Evolutionary conservation across 305 asterid species (phyloP).

Genomic region (Withania somnifera): DNA sequence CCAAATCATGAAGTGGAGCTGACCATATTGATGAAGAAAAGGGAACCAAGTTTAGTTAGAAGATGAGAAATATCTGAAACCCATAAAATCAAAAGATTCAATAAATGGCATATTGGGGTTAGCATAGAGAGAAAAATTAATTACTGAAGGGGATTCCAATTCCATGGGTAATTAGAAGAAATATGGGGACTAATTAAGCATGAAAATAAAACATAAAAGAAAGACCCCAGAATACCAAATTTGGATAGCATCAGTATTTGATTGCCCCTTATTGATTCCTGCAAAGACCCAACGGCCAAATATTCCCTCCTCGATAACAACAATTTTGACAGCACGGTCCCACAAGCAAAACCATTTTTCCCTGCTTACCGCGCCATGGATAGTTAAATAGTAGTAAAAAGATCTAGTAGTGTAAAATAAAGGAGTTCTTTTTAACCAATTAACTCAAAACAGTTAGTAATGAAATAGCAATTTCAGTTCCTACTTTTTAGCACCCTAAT

Average conservation of each 20-base stretch:
- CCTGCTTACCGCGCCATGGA: neutral
- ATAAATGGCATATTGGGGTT: neutral
- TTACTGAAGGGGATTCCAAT: conserved; percentile 26
- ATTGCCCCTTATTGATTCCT: neutral
- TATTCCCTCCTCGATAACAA: neutral
- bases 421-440: neutral
- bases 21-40: conserved; percentile 27
- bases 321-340: neutral
- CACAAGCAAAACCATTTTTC: neutral
- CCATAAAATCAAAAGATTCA: conserved; percentile 31
- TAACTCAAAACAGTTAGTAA: neutral
- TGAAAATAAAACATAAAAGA: conserved; percentile 24
- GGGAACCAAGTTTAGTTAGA: conserved; percentile 19
- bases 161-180: conserved; percentile 1
- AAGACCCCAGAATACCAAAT: neutral
- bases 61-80: conserved; percentile 53
- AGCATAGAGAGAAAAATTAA: neutral
- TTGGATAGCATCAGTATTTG: neutral
- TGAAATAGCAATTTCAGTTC: neutral
- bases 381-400: neutral
- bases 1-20: conserved; percentile 21
- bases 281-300: neutral
- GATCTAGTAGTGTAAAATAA: neutral
- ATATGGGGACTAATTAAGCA: neutral
- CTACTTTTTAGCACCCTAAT: too few relatives aligned